Percentiles rank a stretch among this genome's conserved stretches.
Evolutionary conservation across 2,329 filamentous ascomycete genomes (phyloP).

Genomic region (Sarocladium oryzae): DNA sequence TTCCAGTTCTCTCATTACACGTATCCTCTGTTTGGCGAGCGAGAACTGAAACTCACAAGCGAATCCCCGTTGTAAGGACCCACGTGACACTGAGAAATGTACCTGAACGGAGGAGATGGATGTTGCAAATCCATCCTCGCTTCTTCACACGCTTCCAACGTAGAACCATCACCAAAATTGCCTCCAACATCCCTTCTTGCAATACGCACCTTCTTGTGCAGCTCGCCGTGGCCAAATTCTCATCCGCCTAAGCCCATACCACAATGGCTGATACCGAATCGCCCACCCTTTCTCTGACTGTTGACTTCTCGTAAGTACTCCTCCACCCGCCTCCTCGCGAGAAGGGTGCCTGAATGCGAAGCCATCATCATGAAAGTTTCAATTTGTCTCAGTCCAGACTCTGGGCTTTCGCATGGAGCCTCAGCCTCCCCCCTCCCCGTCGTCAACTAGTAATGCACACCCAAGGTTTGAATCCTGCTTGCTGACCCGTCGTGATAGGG

Average conservation of each 20-base stretch:
- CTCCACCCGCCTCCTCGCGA: too few species aligned
- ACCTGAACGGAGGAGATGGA: not conserved
- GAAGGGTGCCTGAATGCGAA: too few species aligned
- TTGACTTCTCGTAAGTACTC: conserved; percentile 59
- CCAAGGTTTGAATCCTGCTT: not conserved
- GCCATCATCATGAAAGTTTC: not conserved
- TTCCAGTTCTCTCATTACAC: not conserved
- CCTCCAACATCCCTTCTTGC: too few species aligned
- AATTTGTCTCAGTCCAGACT: not conserved
- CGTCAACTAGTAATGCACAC: not conserved
- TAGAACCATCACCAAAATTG: too few species aligned
- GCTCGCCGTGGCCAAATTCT: too few species aligned
- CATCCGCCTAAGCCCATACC: not conserved
- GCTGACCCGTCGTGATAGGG: conserved; percentile 43
- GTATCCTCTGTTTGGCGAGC: not conserved
- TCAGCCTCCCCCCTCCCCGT: not conserved
- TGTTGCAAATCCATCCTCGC: too few species aligned
- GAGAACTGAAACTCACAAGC: too few species aligned
- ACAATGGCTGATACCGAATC: not conserved
- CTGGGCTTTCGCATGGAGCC: not conserved
- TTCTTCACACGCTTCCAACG: too few species aligned
- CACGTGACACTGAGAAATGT: not conserved
- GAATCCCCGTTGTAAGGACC: not conserved
- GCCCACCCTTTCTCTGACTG: conserved; percentile 18
- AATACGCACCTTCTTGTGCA: too few species aligned